phyloP scores from a whole-genome alignment of 2,329 filamentous ascomycete genomes.

The Aphanoascus verrucosus region DNA sequence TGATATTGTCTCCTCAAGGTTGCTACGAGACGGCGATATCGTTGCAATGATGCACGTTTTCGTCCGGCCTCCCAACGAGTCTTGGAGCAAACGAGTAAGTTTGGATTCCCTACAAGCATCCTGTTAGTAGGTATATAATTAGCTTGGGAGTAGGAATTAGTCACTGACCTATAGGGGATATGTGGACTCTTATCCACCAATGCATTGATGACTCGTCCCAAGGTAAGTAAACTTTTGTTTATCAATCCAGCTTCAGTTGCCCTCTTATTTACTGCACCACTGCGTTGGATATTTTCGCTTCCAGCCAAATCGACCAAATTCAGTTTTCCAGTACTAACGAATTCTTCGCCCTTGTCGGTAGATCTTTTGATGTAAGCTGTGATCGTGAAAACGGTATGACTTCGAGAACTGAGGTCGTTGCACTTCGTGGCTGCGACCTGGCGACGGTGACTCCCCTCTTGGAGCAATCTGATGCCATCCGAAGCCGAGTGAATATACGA shows the following conservation, averaged over 20 bases:
- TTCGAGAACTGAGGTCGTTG: conserved; percentile 93
- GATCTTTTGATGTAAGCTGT: conserved; percentile 80
- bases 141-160: not conserved
- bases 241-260: conserved; percentile 92
- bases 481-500: conserved; percentile 76
- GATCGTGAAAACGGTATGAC: conserved; percentile 95
- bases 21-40: conserved; percentile 85
- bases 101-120: conserved; percentile 67
- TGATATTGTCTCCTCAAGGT: conserved; percentile 94
- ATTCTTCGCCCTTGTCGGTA: conserved; percentile 76
- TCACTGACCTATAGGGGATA: conserved; percentile 56
- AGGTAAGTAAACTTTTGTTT: conserved; percentile 91
- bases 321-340: conserved; percentile 80
- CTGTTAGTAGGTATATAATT: not conserved
- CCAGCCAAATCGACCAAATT: conserved; percentile 95
- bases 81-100: conserved; percentile 85
- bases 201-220: conserved; percentile 94
- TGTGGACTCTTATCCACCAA: conserved; percentile 81
- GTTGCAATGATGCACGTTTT: conserved; percentile 99
- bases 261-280: conserved; percentile 94
- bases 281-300: conserved; percentile 94
- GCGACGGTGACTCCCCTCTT: conserved; percentile 79
- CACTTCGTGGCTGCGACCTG: conserved; percentile 99
- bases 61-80: conserved; percentile 86
- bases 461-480: conserved; percentile 78